These are phyloP conservation scores for Yamadazyma dushanensis DNA, from an alignment of 1,139 yeast species.

Conservation along the genomic window DNA sequence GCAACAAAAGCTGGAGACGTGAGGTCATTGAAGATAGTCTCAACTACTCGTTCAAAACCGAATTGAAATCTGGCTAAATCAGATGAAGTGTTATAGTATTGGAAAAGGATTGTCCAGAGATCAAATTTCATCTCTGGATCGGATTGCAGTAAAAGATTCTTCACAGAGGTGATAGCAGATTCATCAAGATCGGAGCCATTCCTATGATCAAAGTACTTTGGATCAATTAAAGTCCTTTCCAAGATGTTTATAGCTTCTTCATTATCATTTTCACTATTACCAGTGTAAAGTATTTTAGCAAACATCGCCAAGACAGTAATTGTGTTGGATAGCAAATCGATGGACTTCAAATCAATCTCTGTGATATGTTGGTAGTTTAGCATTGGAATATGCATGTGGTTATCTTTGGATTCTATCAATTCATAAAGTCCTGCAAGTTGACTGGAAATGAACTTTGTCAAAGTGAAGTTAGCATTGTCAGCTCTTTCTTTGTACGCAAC, in stretches of 20 bases:
- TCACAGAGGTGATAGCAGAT: constrained; percentile 46
- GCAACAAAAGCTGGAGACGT: constrained; percentile 14
- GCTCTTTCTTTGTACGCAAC: constrained; percentile 31
- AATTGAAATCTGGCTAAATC: constrained; percentile 42
- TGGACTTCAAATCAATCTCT: constrained; percentile 47
- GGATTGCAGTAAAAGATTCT: constrained; percentile 58
- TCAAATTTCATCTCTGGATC: constrained; percentile 67
- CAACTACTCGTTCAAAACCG: constrained; percentile 55
- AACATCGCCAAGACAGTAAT: constrained; percentile 67
- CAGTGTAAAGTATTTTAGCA: constrained; percentile 52
- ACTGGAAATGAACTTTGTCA: constrained; percentile 26
- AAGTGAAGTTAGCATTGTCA: constrained; percentile 31
- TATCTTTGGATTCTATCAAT: constrained; percentile 17
- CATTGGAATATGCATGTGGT: constrained; percentile 16
- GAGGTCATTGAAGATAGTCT: constrained; percentile 26
- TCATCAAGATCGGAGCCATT: constrained; percentile 14
- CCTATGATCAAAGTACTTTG: constrained; percentile 5
- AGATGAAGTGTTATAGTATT: constrained; percentile 50
- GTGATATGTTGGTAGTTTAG: constrained; percentile 65
- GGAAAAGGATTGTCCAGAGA: constrained; percentile 74
- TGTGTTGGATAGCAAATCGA: constrained; percentile 65
- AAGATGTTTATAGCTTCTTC: constrained; percentile 52
- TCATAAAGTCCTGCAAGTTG: constrained; percentile 21
- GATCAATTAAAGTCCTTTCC: constrained; percentile 49
- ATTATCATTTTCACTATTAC: constrained; percentile 32